Base-by-base conservation (phyloP, 352 stramenopile genomes). In the Phytophthora citrophthora region DNA sequence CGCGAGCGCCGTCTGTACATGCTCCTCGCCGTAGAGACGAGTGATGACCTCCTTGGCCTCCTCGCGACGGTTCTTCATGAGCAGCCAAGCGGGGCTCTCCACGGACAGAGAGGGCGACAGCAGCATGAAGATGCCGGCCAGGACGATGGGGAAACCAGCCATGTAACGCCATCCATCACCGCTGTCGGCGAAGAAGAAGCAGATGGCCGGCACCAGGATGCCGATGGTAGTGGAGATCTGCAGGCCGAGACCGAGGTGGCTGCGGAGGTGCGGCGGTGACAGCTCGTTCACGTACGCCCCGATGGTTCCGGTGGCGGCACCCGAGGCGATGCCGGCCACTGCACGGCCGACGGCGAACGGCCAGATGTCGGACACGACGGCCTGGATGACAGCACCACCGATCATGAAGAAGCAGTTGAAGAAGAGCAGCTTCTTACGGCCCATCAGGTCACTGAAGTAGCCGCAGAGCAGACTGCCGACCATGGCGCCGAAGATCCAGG, bases 401-500 rank as follows among this genome's bases (percentile, higher is more conserved):
- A 74, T 76, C 72, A 83, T 83, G 63, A 78, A 64, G 13, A 67
- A 45, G 15, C 50, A 61, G 26, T 75, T 75, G 55, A 72, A 40
- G 20, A 56, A 61, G 18, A 79, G 41, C 32, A 65, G 51, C 39
- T 63, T 61, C 53, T 65, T 70, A 31, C 72, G 72, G 26, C 68
- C 68, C 20, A 63, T 63, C 15, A 59, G 10, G 39, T 81, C 64
- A 36, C 63, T 63, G 51, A 76, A 86, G 18, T 63, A 31, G 10
- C 74, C 71, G 51, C 72, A 79, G 4, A 54, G 23, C 29, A 90
- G 67, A 48, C 63, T 63, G 24, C 79, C 79, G 58, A 86, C 39
- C 70, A 86, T 84, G 36, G 68, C 82, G 18, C 76, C 79, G 50
- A 85, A 58, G 55, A 89, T 74, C 80, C 78, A 89, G 15, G 68